A percentile compares a stretch with the other conserved stretches of the same genome.
These are phyloP conservation scores for Dissophora ornata DNA, from an alignment of 192 early-diverging fungal species.

Conservation along the genomic window DNA sequence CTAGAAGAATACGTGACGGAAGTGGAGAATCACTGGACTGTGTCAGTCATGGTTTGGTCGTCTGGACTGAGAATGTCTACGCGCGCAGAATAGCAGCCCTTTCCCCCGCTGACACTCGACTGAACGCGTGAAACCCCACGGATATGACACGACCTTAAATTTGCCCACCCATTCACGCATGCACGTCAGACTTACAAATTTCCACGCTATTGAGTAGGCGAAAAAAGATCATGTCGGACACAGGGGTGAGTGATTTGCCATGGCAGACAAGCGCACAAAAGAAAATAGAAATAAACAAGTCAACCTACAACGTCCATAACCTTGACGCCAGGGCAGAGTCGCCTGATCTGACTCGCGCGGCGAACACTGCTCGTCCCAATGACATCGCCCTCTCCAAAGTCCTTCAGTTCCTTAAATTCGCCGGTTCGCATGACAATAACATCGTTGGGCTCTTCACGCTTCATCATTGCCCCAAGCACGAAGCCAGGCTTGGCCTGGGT, in stretches of 20 bases:
- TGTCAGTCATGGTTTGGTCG: no score
- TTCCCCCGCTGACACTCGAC: no score
- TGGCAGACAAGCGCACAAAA: slow-evolving; percentile 7
- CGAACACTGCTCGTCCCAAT: slow-evolving; percentile 92
- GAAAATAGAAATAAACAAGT: slow-evolving; percentile 8
- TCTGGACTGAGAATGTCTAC: no score
- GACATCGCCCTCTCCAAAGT: slow-evolving; percentile 78
- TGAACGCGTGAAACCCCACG: no score
- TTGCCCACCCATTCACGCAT: no score
- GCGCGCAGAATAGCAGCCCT: no score
- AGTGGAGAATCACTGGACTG: neutral
- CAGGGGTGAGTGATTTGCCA: no score
- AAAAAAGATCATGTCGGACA: slow-evolving; percentile 5
- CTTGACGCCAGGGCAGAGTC: slow-evolving; percentile 77
- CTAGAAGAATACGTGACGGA: slow-evolving; percentile 64
- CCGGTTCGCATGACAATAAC: slow-evolving; percentile 77
- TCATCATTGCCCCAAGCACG: slow-evolving; percentile 81
- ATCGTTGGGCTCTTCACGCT: slow-evolving; percentile 93
- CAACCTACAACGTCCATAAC: slow-evolving; percentile 82
- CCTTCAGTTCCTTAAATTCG: slow-evolving; percentile 61
- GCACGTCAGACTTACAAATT: slow-evolving; percentile 46
- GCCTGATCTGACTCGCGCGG: slow-evolving; percentile 85
- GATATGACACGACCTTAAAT: no score
- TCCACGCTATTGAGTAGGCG: slow-evolving; percentile 12
- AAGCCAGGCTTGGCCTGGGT: slow-evolving; percentile 87